A percentile compares a stretch with the other conserved stretches of the same genome.
phyloP scores from a whole-genome alignment of 305 asterid genomes.

The Rubia tinctorum region DNA sequence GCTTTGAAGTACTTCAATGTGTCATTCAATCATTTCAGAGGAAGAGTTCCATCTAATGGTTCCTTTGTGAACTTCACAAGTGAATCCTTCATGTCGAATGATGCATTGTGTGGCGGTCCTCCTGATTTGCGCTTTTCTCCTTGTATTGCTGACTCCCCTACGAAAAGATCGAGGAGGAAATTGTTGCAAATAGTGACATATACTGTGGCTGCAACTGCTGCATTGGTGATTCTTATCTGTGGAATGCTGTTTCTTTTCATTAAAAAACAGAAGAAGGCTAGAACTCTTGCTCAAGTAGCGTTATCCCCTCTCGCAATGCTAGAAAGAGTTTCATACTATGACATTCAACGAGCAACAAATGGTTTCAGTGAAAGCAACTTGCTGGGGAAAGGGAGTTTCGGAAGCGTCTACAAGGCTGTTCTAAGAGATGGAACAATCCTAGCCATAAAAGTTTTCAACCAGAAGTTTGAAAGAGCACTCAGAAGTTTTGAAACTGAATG shows the following conservation, averaged over 20 bases:
- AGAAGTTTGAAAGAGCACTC: background rate
- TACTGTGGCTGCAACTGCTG: background rate
- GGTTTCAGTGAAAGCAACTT: background rate
- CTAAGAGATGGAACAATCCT: background rate
- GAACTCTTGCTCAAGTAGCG: no score
- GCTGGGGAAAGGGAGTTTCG: background rate
- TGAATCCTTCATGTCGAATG: background rate
- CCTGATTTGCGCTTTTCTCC: background rate
- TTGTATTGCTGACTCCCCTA: background rate
- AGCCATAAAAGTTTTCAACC: conserved; percentile 3
- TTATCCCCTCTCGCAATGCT: background rate
- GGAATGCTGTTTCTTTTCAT: background rate
- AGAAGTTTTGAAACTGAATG: conserved; percentile 4
- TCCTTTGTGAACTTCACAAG: conserved; percentile 2
- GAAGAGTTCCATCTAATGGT: conserved; percentile 6
- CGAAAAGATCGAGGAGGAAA: background rate
- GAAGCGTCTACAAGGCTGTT: background rate
- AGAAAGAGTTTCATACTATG: background rate
- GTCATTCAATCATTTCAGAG: conserved; percentile 7
- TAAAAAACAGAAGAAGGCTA: background rate
- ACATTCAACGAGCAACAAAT: background rate
- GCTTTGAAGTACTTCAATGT: conserved; percentile 3
- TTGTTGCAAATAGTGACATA: background rate
- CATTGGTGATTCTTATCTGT: background rate
- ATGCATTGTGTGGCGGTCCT: conserved; percentile 10